Evolutionary conservation across 83 land plant species (phyloP).

Genomic region (Thuja plicata): DNA sequence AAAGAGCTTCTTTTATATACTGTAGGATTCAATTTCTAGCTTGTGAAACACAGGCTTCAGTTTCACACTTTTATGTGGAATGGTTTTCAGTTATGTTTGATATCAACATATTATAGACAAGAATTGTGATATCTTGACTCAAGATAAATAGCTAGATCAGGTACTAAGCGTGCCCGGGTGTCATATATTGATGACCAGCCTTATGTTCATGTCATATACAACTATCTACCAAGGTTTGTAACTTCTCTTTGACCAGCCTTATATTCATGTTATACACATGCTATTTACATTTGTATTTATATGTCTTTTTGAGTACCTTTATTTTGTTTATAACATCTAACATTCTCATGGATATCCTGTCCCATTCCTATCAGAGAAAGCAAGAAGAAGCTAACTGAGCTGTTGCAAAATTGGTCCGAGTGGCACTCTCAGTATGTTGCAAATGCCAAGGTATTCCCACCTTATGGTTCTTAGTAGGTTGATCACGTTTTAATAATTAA

Average conservation of each 20-base stretch:
- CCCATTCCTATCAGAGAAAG: conserved; percentile 36
- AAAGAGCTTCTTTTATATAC: background rate
- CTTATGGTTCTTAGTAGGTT: background rate
- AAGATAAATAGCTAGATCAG: conserved; percentile 28
- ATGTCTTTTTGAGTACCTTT: background rate
- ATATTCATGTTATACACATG: background rate
- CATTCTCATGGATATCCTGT: background rate
- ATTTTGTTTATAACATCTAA: background rate
- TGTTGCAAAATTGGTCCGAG: conserved; percentile 60
- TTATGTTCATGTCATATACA: conserved; percentile 44
- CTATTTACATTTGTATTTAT: background rate
- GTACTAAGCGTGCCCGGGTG: conserved; percentile 39
- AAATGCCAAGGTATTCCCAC: background rate
- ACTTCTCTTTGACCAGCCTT: too few relatives aligned
- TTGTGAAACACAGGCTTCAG: background rate
- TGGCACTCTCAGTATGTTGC: conserved; percentile 45
- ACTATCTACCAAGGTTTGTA: conserved; percentile 42
- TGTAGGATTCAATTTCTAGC: background rate
- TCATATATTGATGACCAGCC: conserved; percentile 38
- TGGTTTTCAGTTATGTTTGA: background rate
- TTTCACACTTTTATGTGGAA: background rate
- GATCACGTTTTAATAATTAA: background rate
- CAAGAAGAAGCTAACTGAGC: conserved; percentile 48
- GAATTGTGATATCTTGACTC: background rate
- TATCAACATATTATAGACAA: background rate